Base-by-base conservation (phyloP, 2,329 filamentous ascomycete genomes). In the Podosphaera fusca region DNA sequence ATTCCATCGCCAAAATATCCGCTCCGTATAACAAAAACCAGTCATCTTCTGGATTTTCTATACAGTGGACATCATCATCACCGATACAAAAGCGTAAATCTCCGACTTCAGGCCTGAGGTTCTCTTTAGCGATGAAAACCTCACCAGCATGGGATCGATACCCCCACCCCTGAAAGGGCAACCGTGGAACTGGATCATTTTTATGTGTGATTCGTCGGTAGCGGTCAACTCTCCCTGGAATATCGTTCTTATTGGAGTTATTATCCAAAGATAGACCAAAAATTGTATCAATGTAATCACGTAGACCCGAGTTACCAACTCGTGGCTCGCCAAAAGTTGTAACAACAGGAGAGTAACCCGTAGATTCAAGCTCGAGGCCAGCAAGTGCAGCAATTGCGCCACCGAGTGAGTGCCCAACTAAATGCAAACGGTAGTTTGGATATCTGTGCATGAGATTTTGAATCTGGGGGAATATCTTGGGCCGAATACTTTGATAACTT, bases 281-380 rank as follows among this genome's bases (percentile, higher is more conserved):
- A 1, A 50, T 47, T 1, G 33, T 31, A 59, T 65, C 63, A 6
- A 65, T 59, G 33, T 60, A 64, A 33, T 59, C 40, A 42, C 73
- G 75, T 31, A 84, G 70, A 12, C 72, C 74, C 12, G 66, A 62
- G 64, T 84, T 84, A 12, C 81, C 80, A 29, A 81, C 69, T 46
- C 78, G 74, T 29, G 92, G 92, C 69, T 96, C 87, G 8, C 92
- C 92, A 69, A 95, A 98, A 0, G 92, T 96, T 4, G 90, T 96
- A 46, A 94, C 80, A 12, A 75, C 61, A 2, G 89, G 80, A 7
- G 82, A 70, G 81, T 83, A 92, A 21, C 84, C 87, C n/a, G 83
- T 73, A 0, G 74, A 69, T 58, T 80, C 77, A 65, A 95, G 77
- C 66, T 98, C 92, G 35, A 95, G 74, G 1, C 79, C 86, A 0